A percentile compares a stretch with the other conserved stretches of the same genome.
These are phyloP conservation scores for Hyaloperonospora brassicae DNA, from an alignment of 352 stramenopile species.

Conservation along the genomic window DNA sequence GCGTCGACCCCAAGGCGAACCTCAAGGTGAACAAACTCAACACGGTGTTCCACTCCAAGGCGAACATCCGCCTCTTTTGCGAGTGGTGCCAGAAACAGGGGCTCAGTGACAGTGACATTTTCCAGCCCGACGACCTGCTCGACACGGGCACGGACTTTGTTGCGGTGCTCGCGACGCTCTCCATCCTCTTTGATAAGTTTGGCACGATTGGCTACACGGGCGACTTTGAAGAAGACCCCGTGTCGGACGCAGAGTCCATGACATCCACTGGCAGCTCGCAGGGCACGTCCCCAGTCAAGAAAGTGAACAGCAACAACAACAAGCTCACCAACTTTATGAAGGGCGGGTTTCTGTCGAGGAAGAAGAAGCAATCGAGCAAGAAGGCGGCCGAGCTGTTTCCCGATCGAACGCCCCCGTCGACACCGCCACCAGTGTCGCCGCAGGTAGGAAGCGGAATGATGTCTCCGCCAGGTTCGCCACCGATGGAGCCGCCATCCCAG, in stretches of 20 bases:
- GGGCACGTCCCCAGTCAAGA: conserved; percentile 50
- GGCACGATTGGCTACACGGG: conserved; percentile 47
- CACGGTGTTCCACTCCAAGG: conserved; percentile 83
- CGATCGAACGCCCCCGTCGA: conserved; percentile 52
- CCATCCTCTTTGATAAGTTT: conserved; percentile 79
- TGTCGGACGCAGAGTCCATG: conserved; percentile 62
- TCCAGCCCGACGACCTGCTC: conserved; percentile 71
- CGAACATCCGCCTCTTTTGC: conserved; percentile 77
- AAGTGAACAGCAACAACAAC: conserved; percentile 52
- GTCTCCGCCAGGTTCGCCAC: conserved; percentile 23
- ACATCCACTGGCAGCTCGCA: conserved; percentile 57
- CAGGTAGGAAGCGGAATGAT: conserved; percentile 27
- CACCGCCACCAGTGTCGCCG: conserved; percentile 46
- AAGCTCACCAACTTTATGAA: conserved; percentile 82
- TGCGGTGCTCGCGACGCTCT: conserved; percentile 67
- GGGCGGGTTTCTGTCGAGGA: conserved; percentile 58
- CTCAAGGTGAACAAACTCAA: conserved; percentile 85
- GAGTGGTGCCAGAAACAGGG: conserved; percentile 72
- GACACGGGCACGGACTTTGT: conserved; percentile 55
- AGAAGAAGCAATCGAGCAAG: conserved; percentile 45
- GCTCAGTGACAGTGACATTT: conserved; percentile 63
- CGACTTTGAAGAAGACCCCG: conserved; percentile 52
- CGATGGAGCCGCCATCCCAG: conserved; percentile 18
- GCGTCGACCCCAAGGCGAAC: conserved; percentile 60
- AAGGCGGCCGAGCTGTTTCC: conserved; percentile 20